Evolutionary conservation across 129 eudicot species (phyloP).

Genomic region (Silybum marianum): DNA sequence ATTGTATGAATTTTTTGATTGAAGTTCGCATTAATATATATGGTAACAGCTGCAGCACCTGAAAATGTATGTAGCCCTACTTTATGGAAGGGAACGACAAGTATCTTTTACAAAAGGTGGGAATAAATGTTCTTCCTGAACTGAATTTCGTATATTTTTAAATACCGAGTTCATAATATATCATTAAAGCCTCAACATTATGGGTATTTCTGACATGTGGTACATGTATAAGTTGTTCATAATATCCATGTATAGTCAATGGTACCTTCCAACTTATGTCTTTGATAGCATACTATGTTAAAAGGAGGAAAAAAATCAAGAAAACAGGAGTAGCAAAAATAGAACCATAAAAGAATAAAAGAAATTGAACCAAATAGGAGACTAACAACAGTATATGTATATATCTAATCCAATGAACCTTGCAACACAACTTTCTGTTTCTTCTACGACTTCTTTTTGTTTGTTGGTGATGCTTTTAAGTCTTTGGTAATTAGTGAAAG

Average conservation of each 20-base stretch:
- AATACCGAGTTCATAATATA: background rate
- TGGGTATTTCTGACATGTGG: background rate
- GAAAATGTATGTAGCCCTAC: slow-evolving; percentile 3
- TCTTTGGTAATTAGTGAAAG: slow-evolving; percentile 40
- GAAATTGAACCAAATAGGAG: background rate
- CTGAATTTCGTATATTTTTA: background rate
- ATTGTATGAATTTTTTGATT: background rate
- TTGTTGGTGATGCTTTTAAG: slow-evolving; percentile 37
- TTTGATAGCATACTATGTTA: slow-evolving; percentile 8
- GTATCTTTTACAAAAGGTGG: slow-evolving; percentile 1
- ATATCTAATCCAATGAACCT: slow-evolving; percentile 21
- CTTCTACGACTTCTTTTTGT: slow-evolving; percentile 25
- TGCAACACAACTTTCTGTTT: slow-evolving; percentile 34
- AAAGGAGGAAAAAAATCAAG: background rate
- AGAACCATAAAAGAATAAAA: slow-evolving; percentile 24
- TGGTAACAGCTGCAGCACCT: slow-evolving; percentile 8
- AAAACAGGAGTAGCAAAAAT: background rate
- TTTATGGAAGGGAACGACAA: background rate
- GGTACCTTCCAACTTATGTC: slow-evolving; percentile 1
- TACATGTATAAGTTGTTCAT: background rate
- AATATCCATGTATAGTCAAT: slow-evolving; percentile 4
- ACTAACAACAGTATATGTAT: slow-evolving; percentile 6
- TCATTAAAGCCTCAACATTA: background rate
- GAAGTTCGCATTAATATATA: background rate
- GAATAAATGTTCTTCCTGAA: background rate